Base-by-base conservation (phyloP, 2,329 filamentous ascomycete species). In the Sporothrix humicola region DNA sequence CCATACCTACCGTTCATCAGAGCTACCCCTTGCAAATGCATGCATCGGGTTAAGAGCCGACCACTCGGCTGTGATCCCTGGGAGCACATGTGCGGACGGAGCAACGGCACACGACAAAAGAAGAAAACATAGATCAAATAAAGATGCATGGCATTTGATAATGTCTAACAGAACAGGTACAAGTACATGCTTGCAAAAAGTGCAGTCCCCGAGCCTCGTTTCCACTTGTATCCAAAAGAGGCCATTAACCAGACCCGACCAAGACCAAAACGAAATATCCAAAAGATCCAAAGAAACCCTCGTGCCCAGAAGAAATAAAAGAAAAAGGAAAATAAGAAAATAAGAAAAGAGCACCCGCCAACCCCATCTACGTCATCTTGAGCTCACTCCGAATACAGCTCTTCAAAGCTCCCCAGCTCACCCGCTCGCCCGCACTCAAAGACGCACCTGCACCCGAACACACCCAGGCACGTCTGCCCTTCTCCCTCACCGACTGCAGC, bases 401-500 rank as follows among this genome's bases (percentile, higher is more conserved):
- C 50, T 2, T n/a, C 4, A 26, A 10, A 48, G 42, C 59, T 44
- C n/a, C 17, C n/a, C 37, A 65, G 10, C 59, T 65, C 59, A 46
- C 59, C 59, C 59, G 59, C 63, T 50, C 63, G 10, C 44, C 63
- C 63, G 63, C 63, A 66, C 31, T 2, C 3, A 37, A 26, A 26
- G 23, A 26, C 23, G 23, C 23, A 26, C 23, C 23, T 26, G 3
- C 31, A 37, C 31, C 31, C 4, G 31, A 37, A 7, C 63, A 48
- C 13, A 20, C 44, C 63, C 63, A 66, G 20, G 13, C 63, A 20
- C 63, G 63, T 26, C 44, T 26, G 6, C 63, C 15, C 44, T 48
- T 66, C 63, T 66, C 44, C n/a, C 63, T 66, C 63, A 66, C 63
- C 63, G 63, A 66, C 13, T 23, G 31, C 20, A 26, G 12, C 8